These are phyloP conservation scores for Ailanthus altissimus DNA, from an alignment of 345 rosid species.

Conservation along the genomic window DNA sequence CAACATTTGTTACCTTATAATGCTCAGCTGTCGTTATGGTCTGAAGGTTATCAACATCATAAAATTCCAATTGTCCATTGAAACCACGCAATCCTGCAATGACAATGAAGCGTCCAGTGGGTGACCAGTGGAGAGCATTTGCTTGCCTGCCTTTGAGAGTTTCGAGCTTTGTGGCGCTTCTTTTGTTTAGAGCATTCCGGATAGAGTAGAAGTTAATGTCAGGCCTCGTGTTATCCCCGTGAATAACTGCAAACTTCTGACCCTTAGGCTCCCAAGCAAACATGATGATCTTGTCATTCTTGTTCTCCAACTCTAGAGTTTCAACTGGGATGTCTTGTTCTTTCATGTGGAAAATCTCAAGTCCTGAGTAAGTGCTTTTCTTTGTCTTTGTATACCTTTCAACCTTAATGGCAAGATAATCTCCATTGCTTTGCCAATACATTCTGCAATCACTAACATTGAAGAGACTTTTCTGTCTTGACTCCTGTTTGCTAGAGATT, in stretches of 20 bases:
- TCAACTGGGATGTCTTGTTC: slow-evolving; percentile 42
- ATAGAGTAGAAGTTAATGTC: slow-evolving; percentile 4
- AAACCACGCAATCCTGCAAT: slow-evolving; percentile 38
- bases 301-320: slow-evolving; percentile 41
- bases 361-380: slow-evolving; percentile 37
- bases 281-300: slow-evolving; percentile 36
- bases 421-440: slow-evolving; percentile 43
- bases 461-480: slow-evolving; percentile 43
- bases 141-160: slow-evolving; percentile 18
- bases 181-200: neutral
- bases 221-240: neutral
- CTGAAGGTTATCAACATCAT: slow-evolving; percentile 39
- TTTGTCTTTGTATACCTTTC: slow-evolving; percentile 37
- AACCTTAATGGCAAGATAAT: slow-evolving; percentile 38
- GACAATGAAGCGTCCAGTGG: slow-evolving; percentile 34
- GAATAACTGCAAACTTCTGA: neutral
- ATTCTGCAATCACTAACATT: slow-evolving; percentile 40
- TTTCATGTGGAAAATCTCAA: slow-evolving; percentile 39
- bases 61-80: slow-evolving; percentile 41
- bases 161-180: neutral
- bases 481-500: slow-evolving; percentile 36
- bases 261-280: slow-evolving; percentile 48
- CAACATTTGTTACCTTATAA: slow-evolving; percentile 40
- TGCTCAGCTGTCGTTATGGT: slow-evolving; percentile 39
- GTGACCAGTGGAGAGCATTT: slow-evolving; percentile 42